These are phyloP conservation scores for Mycosphaerelloides madeirae DNA, from an alignment of 2,329 filamentous ascomycete genomes.

Conservation along the genomic window DNA sequence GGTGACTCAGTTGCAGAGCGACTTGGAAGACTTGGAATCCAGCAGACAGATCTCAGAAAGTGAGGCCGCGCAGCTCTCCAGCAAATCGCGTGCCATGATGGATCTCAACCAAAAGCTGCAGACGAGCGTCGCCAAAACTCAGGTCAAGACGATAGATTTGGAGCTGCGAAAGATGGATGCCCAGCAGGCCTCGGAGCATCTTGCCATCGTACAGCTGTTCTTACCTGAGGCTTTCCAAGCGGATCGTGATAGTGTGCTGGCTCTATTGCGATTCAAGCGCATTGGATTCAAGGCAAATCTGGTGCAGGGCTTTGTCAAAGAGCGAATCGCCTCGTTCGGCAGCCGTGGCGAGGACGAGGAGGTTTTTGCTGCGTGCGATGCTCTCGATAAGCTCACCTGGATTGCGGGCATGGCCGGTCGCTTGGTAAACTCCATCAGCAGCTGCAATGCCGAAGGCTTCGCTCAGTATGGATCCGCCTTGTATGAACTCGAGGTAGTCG, in stretches of 20 bases:
- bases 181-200: constrained; percentile 80
- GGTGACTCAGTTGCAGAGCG: constrained; percentile 76
- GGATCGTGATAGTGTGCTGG: constrained; percentile 81
- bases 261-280: constrained; percentile 80
- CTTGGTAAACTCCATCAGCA: constrained; percentile 74
- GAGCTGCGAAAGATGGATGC: constrained; percentile 83
- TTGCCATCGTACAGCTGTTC: constrained; percentile 84
- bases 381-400: constrained; percentile 80
- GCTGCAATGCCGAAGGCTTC: constrained; percentile 75
- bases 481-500: constrained; percentile 86
- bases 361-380: constrained; percentile 72
- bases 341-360: constrained; percentile 71
- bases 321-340: constrained; percentile 65
- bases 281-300: constrained; percentile 83
- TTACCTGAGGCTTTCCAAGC: constrained; percentile 76
- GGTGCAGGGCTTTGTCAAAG: constrained; percentile 71
- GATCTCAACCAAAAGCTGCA: constrained; percentile 94
- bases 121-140: constrained; percentile 81
- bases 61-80: constrained; percentile 85
- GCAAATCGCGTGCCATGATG: constrained; percentile 87
- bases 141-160: constrained; percentile 89
- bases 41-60: constrained; percentile 89
- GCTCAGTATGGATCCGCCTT: constrained; percentile 71
- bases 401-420: constrained; percentile 77
- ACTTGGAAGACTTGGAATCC: constrained; percentile 86